A percentile compares a stretch with the other conserved stretches of the same genome.
Conservation (phyloP, 371 early-diverging fungal genomes). For the Choanephora cucurbitarum region DNA sequence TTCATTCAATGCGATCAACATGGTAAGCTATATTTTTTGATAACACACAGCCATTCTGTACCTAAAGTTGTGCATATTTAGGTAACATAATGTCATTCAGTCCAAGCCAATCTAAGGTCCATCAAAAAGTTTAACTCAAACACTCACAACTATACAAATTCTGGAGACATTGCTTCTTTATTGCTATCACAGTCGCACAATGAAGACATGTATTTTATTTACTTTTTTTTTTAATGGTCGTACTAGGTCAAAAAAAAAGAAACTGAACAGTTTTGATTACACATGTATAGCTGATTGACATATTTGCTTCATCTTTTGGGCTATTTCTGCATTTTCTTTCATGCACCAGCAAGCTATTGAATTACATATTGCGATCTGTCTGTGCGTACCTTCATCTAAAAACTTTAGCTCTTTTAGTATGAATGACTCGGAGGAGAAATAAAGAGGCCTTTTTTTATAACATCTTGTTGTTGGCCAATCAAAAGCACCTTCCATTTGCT, state of each 20-base stretch:
- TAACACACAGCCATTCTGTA: too few relatives aligned
- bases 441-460: background rate
- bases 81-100: background rate
- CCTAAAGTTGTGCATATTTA: too few relatives aligned
- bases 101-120: background rate
- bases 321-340: too few relatives aligned
- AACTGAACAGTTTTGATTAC: background rate
- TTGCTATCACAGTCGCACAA: background rate
- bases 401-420: too few relatives aligned
- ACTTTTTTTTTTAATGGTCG: background rate
- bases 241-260: background rate
- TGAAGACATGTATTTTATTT: background rate
- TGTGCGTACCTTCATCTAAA: too few relatives aligned
- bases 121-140: background rate
- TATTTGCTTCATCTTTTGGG: too few relatives aligned
- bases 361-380: too few relatives aligned
- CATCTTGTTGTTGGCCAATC: background rate
- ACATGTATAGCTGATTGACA: background rate
- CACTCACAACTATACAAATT: too few relatives aligned
- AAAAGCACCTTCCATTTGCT: background rate
- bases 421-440: too few relatives aligned
- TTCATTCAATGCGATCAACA: too few relatives aligned
- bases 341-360: too few relatives aligned
- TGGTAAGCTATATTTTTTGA: too few relatives aligned
- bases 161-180: background rate